Percentiles rank a stretch among this genome's conserved stretches.
phyloP scores from a whole-genome alignment of 106 monocot species.

The Allium cepa region DNA sequence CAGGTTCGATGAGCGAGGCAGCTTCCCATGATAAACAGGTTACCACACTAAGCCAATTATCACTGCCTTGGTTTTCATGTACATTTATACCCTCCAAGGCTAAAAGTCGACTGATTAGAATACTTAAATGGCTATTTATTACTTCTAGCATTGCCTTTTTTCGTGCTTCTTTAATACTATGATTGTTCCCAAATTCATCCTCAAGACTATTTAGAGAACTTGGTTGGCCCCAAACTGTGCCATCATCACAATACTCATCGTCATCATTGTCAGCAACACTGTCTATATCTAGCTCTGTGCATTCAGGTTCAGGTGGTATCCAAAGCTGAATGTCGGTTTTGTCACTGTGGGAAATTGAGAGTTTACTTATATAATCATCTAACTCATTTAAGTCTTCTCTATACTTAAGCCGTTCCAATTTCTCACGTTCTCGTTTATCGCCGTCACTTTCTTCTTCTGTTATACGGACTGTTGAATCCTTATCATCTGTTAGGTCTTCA shows the following conservation, averaged over 20 bases:
- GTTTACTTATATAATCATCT: neutral
- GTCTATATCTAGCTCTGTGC: conserved; percentile 34
- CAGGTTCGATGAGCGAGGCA: conserved; percentile 77
- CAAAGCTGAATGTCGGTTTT: conserved; percentile 44
- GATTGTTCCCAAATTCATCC: conserved; percentile 20
- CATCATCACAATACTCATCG: conserved; percentile 62
- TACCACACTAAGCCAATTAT: conserved; percentile 77
- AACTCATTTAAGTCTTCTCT: too few relatives aligned
- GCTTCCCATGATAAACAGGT: conserved; percentile 85
- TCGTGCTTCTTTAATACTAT: conserved; percentile 41
- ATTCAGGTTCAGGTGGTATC: conserved; percentile 78
- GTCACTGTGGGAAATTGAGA: conserved; percentile 8
- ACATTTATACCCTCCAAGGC: conserved; percentile 53
- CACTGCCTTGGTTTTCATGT: conserved; percentile 13
- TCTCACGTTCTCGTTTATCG: too few relatives aligned
- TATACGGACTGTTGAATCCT: too few relatives aligned
- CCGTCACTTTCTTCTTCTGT: too few relatives aligned
- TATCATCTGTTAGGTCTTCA: too few relatives aligned
- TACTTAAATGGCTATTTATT: conserved; percentile 77
- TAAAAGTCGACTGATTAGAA: conserved; percentile 56
- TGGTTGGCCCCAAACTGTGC: conserved; percentile 43
- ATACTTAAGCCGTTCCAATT: too few relatives aligned
- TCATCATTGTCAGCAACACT: conserved; percentile 65
- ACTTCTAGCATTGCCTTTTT: conserved; percentile 71
- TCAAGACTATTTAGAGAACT: conserved; percentile 30